These are phyloP conservation scores for Stagonosporopsis tanaceti DNA, from an alignment of 2,329 filamentous ascomycete species.

Conservation along the genomic window DNA sequence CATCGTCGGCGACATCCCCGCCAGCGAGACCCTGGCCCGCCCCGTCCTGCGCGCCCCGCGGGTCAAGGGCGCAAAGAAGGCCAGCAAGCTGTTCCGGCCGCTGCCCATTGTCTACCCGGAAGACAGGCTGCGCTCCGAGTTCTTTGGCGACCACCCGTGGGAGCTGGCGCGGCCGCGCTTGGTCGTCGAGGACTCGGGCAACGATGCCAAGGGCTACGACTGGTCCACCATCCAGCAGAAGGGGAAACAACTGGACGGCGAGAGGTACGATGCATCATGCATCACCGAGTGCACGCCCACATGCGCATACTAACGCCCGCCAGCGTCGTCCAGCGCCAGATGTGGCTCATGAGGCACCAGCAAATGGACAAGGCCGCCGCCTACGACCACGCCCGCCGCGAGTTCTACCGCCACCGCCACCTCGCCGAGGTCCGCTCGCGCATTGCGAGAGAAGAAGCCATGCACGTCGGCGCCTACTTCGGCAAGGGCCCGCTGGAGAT, in stretches of 20 bases:
- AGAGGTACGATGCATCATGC: slow-evolving; percentile 66
- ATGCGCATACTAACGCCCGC: background rate
- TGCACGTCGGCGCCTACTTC: slow-evolving; percentile 86
- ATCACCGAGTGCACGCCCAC: too few species aligned
- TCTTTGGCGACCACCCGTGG: slow-evolving; percentile 96
- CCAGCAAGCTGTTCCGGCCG: slow-evolving; percentile 82
- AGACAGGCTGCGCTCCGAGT: slow-evolving; percentile 79
- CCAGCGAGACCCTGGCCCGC: slow-evolving; percentile 66
- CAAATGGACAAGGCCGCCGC: slow-evolving; percentile 70
- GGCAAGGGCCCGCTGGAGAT: slow-evolving; percentile 78
- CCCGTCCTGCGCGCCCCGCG: slow-evolving; percentile 59
- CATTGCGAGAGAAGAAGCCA: slow-evolving; percentile 86
- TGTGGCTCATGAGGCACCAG: slow-evolving; percentile 74
- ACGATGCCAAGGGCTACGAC: slow-evolving; percentile 76
- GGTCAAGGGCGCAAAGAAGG: slow-evolving; percentile 57
- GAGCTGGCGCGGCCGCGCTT: slow-evolving; percentile 89
- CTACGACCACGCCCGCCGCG: slow-evolving; percentile 86
- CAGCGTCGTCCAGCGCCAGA: slow-evolving; percentile 90
- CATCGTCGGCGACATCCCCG: slow-evolving; percentile 65
- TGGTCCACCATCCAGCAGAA: slow-evolving; percentile 82
- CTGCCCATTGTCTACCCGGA: slow-evolving; percentile 81
- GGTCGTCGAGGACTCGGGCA: slow-evolving; percentile 84
- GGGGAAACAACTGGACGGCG: slow-evolving; percentile 80
- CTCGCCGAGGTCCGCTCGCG: slow-evolving; percentile 82
- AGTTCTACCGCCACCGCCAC: slow-evolving; percentile 88